A percentile compares a stretch with the other conserved stretches of the same genome.
phyloP scores from a whole-genome alignment of 2,329 filamentous ascomycete species.

The Pseudogymnoascus sp. region DNA sequence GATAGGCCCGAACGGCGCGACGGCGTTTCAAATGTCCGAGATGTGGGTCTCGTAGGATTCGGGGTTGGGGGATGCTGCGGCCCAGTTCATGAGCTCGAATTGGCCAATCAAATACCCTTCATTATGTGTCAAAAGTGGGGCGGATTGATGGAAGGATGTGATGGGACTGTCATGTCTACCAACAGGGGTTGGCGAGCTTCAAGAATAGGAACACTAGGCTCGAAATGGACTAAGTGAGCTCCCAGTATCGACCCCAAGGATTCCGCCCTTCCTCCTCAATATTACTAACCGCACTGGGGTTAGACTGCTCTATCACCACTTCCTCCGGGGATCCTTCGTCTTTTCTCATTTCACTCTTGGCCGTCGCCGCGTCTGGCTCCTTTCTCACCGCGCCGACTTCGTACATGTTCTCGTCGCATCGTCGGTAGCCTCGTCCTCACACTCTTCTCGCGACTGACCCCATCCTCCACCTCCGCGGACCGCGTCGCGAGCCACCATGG shows the following conservation, averaged over 20 bases:
- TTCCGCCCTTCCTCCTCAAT: not conserved
- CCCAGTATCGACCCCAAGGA: not conserved
- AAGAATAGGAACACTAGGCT: not conserved
- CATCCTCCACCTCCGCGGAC: not conserved
- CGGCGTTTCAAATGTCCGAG: constrained; percentile 4
- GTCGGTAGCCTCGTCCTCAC: not conserved
- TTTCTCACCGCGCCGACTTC: not conserved
- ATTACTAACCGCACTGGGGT: not conserved
- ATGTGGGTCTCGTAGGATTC: not conserved
- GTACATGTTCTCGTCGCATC: not conserved
- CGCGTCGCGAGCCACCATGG: not conserved
- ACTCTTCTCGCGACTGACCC: not conserved
- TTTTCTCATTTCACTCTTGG: not conserved
- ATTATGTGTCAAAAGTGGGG: not conserved
- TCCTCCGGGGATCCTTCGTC: not conserved
- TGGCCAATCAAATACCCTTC: not conserved
- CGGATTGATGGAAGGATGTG: not conserved
- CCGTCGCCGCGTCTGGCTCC: not conserved
- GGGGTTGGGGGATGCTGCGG: not conserved
- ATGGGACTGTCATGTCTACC: not conserved
- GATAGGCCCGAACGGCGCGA: not conserved
- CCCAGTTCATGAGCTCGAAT: not conserved
- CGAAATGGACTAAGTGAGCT: not conserved
- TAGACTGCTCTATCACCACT: not conserved
- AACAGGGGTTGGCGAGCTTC: not conserved